Base-by-base conservation (phyloP, 805 yeast genomes). In the Komagataella pseudopastoris region DNA sequence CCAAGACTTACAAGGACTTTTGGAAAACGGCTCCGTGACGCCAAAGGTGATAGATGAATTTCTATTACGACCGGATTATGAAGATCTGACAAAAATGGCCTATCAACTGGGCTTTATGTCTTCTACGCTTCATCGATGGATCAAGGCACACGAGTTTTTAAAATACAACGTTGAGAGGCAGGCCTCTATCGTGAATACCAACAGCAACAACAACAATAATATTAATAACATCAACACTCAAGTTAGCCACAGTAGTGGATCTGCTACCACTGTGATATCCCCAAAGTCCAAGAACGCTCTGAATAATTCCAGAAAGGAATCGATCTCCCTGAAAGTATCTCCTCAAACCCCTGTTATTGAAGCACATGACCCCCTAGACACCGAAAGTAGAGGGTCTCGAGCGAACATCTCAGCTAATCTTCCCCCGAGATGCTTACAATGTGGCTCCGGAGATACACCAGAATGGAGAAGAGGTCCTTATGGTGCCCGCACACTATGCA, bases 381-480 rank as follows among this genome's bases (percentile, higher is more conserved):
- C 47, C 6, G 39, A 14, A 3, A 23, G 36, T 16, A 46, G 48
- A 6, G 54, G 50, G 10, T 30, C 39, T 14, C 39, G 51, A 14
- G 50, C 45, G 10, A 52, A 53, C 16, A 50, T 7, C 59, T 62
- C 65, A 24, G 52, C 57, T 12, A 62, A 58, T 50, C 59, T 62
- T 5, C 62, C 61, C 46, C 54, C 60, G 6, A 55, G 63, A 6
- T 85, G 91, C 59, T 60, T 69, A 43, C 96, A 88, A 58, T 89
- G 96, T 67, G 82, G 83, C 0, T 78, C 83, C 2, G 71, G 71
- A 24, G 80, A 78, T 48, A 86, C 96, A 0, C 96, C 96, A 0
- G 96, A 90, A 64, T 89, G 97, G 97, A 74, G 97, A 61, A 72
- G 84, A 54, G 97, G 96, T 0, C 96, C 96, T 1, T 76, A 78